Percentiles rank a stretch among this genome's conserved stretches.
These are phyloP conservation scores for Theobroma cacao DNA, from an alignment of 345 rosid genomes.

Conservation along the genomic window DNA sequence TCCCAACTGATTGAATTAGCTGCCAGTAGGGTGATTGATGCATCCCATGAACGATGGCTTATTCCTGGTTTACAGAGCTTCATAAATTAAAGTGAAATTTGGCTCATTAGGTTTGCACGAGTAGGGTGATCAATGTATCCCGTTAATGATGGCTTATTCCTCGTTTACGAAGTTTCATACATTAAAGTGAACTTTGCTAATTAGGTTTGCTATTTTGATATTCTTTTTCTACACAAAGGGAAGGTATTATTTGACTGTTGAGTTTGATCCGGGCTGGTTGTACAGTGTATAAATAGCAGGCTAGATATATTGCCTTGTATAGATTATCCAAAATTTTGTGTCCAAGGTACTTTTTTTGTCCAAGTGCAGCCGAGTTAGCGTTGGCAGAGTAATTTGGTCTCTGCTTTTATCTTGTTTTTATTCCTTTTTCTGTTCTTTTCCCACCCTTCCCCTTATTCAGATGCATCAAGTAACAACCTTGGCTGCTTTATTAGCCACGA, in stretches of 20 bases:
- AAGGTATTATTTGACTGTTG: neutral
- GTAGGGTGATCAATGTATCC: neutral
- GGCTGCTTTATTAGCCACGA: neutral
- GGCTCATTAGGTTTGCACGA: too few species aligned
- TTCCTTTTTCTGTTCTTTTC: neutral
- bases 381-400: neutral
- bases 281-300: neutral
- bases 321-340: neutral
- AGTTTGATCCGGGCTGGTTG: neutral
- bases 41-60: neutral
- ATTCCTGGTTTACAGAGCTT: neutral
- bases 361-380: neutral
- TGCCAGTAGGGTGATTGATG: neutral
- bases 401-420: neutral
- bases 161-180: neutral
- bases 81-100: neutral
- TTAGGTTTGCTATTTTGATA: neutral
- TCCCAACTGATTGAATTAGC: neutral
- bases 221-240: neutral
- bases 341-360: neutral
- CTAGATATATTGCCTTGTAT: neutral
- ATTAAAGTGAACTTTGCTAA: neutral
- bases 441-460: neutral
- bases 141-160: neutral
- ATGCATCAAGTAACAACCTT: neutral